Percentiles rank a stretch among this genome's conserved stretches.
Evolutionary conservation across 2,329 filamentous ascomycete genomes (phyloP).

Genomic region (Chaetomiaceae sp.): DNA sequence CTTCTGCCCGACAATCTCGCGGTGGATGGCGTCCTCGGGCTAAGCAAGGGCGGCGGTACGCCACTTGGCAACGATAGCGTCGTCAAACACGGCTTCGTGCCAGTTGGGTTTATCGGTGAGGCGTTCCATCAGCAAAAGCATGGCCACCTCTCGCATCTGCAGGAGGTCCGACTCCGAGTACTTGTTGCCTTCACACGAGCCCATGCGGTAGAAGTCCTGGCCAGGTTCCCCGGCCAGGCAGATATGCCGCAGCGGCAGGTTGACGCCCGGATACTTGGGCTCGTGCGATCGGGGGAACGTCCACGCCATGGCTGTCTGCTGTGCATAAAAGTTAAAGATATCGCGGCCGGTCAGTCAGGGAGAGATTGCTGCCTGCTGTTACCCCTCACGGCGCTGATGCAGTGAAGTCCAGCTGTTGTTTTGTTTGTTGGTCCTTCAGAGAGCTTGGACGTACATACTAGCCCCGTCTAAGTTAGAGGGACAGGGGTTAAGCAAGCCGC

Average conservation of each 20-base stretch:
- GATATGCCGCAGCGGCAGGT: constrained; percentile 11
- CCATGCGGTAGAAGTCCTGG: constrained; percentile 11
- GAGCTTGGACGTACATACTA: too few relatives aligned
- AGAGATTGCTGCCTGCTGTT: too few relatives aligned
- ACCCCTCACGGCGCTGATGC: too few relatives aligned
- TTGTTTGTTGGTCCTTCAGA: too few relatives aligned
- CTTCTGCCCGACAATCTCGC: constrained; percentile 2
- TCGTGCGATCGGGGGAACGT: too few relatives aligned
- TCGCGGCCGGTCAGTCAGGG: too few relatives aligned
- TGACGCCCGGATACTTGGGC: constrained; percentile 19
- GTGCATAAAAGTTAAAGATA: too few relatives aligned
- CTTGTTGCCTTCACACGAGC: background rate
- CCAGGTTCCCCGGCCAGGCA: background rate
- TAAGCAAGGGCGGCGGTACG: constrained; percentile 28
- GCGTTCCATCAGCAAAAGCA: constrained; percentile 33
- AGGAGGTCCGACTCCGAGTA: constrained; percentile 7
- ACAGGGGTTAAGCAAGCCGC: too few relatives aligned
- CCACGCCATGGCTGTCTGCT: too few relatives aligned
- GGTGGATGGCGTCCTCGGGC: constrained; percentile 20
- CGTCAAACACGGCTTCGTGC: constrained; percentile 34
- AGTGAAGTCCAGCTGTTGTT: too few relatives aligned
- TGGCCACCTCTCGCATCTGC: constrained; percentile 32
- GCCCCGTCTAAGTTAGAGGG: too few relatives aligned
- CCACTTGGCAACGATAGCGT: constrained; percentile 33
- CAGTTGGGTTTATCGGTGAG: constrained; percentile 37